These are phyloP conservation scores for Amylostereum chailletii DNA, from an alignment of 1,284 basidiomycete species.

Conservation along the genomic window DNA sequence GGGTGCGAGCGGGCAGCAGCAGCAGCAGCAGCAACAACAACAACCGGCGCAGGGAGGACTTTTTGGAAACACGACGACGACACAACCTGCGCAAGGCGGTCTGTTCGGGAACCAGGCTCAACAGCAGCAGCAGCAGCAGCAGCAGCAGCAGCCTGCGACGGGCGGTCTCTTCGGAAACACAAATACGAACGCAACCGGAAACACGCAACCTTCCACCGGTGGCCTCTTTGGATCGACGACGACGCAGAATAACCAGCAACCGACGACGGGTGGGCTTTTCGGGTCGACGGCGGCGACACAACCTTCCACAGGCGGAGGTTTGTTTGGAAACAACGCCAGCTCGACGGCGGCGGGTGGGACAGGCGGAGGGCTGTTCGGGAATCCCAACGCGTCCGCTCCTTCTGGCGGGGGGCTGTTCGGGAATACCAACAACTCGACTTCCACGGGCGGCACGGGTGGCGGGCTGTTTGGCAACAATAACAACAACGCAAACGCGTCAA, in stretches of 20 bases:
- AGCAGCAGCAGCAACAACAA: slow-evolving; percentile 4
- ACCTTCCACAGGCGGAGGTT: slow-evolving; percentile 20
- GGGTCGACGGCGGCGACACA: slow-evolving; percentile 14
- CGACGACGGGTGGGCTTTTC: slow-evolving; percentile 17
- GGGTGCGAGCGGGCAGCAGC: background rate
- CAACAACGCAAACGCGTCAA: slow-evolving; percentile 19
- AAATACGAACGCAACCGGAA: slow-evolving; percentile 11
- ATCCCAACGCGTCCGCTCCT: slow-evolving; percentile 9
- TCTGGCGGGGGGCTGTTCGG: slow-evolving; percentile 27
- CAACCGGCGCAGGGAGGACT: slow-evolving; percentile 6
- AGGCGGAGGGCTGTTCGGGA: slow-evolving; percentile 24
- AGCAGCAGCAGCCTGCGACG: slow-evolving; percentile 12
- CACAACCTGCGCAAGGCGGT: slow-evolving; percentile 9
- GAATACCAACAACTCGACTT: slow-evolving; percentile 13
- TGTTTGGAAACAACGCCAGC: slow-evolving; percentile 15
- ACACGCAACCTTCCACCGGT: background rate
- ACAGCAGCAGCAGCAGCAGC: background rate
- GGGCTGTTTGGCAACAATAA: slow-evolving; percentile 18
- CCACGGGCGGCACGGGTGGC: slow-evolving; percentile 7
- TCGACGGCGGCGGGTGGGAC: slow-evolving; percentile 12
- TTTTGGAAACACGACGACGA: slow-evolving; percentile 5
- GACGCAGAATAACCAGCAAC: slow-evolving; percentile 8
- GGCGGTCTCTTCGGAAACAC: slow-evolving; percentile 23
- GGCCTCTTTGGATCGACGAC: slow-evolving; percentile 13
- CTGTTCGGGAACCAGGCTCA: slow-evolving; percentile 7